Evolutionary conservation across 495 filamentous ascomycete genomes (phyloP), one percentile per base, ranked within the genome.

Genomic region (Neurospora hispaniola): DNA sequence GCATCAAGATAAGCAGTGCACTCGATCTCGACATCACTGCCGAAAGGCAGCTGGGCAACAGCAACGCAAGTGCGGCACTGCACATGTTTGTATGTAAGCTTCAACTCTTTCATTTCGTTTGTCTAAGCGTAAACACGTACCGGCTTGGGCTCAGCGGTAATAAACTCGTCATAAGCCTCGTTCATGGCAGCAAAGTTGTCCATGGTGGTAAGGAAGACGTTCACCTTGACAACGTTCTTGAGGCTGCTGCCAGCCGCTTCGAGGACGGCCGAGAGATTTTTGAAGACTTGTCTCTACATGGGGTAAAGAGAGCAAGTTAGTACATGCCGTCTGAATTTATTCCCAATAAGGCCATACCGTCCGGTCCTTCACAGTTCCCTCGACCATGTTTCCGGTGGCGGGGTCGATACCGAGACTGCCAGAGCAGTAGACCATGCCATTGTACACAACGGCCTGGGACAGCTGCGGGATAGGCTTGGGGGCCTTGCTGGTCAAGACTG

Each of bases 1-100:
- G 27, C 54, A 38, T 72, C 66, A 73, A 85, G 77, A 81, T 85
- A 81, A 6, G 90, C 90, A 69, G 86, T 88, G 75, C 88, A 91
- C 79, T 92, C 90, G 77, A 93, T 91, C 82, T 92, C 90, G 18
- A 93, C 89, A 82, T 91, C 89, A 10, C 89, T 89, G 20, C 86
- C 85, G 27, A 90, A 79, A 2, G 90, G 90, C 70, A 92, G 80
- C 54, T 88, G 88, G 77, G 89, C 85, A 31, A 91, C 90, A 7
- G 89, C 90, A 46, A 93, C 89, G 75, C 90, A 92, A 54, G 90
- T 91, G 44, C 88, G 83, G 72, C 83, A 85, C 76, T 80, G 42
- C 4, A 8, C 9, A 35, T 31, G 20, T 12, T 14, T 39, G n/a
- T 39, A 46, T 46, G 14, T 68, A 38, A 69, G 54, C 54, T 38